Evolutionary conservation across 768 basidiomycete species (phyloP), one percentile per base, ranked within the genome.

Genomic region (Boletus speciosus): DNA sequence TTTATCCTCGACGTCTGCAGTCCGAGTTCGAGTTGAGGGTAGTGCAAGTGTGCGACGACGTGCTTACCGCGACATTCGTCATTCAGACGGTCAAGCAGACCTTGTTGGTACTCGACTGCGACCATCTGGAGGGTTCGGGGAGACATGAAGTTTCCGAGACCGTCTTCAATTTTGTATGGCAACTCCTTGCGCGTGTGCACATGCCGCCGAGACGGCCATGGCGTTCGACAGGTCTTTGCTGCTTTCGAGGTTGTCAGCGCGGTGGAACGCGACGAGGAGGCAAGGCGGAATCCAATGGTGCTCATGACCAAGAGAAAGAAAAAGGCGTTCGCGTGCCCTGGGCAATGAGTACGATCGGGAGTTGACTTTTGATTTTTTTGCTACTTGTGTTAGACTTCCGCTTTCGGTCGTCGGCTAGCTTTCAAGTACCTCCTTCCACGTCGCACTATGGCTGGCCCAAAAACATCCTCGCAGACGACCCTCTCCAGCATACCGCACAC

Each of bases 91-190:
- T 85, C 78, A 53, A 96, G 71, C 32, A 95, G 76, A 9, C 93
- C 93, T 56, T 89, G 79, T 67, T 95, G 93, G 71, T 90, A 97
- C 63, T 95, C 93, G 46, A 84, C 77, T 4, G 86, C 86, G 46
- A 93, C 75, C 54, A 81, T 79, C 57, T 80, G 81, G 54, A 94
- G 78, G 1, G 87, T 87, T n/a, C 67, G 61, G 21, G 90, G 84
- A 1, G 88, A 83, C 63, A 94, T 74, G 68, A 96, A 96, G 21
- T 83, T 74, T 42, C 88, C 88, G 32, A 95, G 74, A 19, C 93
- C 93, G 38, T 81, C 74, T 42, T 90, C 82, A 29, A 85, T 66
- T 9, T 78, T 70, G 73, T 92, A 94, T 1, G 82, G 82, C 29
- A 90, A 78, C 10, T 71, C 63, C 61, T 74, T 76, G 53, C 78